phyloP scores from a whole-genome alignment of 2,329 filamentous ascomycete species.

The Zalaria obscura region DNA sequence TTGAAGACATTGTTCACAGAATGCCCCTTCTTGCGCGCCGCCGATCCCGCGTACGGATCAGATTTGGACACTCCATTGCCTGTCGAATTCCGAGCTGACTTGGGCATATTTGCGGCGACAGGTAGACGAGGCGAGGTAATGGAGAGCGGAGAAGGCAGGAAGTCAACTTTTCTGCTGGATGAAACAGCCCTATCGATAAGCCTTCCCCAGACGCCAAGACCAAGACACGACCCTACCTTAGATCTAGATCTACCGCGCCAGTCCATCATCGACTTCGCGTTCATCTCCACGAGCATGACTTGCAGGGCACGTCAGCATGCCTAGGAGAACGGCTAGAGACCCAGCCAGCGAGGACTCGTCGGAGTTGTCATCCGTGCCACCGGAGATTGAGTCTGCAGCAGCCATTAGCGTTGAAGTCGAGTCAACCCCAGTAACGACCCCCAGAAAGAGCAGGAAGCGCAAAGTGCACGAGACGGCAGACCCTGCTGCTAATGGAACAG shows the following conservation, averaged over 20 bases:
- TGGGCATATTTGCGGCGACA: constrained; percentile 25
- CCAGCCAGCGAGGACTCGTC: constrained; percentile 3
- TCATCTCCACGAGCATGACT: too few relatives aligned
- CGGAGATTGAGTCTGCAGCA: neutral
- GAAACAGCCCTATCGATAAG: too few relatives aligned
- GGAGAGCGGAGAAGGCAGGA: constrained; percentile 1
- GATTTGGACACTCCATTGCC: constrained; percentile 23
- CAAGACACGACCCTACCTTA: too few relatives aligned
- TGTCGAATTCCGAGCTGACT: constrained; percentile 19
- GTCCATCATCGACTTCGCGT: too few relatives aligned
- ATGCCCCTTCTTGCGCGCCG: constrained; percentile 32
- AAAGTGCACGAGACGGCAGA: too few relatives aligned
- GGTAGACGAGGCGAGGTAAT: neutral
- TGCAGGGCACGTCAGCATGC: neutral
- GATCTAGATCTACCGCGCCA: too few relatives aligned
- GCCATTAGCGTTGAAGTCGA: neutral
- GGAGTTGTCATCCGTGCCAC: constrained; percentile 2
- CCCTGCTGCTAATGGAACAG: too few relatives aligned
- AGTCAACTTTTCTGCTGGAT: neutral
- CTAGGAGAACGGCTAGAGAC: neutral
- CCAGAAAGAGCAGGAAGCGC: too few relatives aligned
- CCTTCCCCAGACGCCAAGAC: too few relatives aligned
- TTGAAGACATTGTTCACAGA: constrained; percentile 75
- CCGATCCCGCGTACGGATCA: constrained; percentile 30
- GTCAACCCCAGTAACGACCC: neutral